Conservation (phyloP, 2,329 filamentous ascomycete species). For the Penicillium frequentans region DNA sequence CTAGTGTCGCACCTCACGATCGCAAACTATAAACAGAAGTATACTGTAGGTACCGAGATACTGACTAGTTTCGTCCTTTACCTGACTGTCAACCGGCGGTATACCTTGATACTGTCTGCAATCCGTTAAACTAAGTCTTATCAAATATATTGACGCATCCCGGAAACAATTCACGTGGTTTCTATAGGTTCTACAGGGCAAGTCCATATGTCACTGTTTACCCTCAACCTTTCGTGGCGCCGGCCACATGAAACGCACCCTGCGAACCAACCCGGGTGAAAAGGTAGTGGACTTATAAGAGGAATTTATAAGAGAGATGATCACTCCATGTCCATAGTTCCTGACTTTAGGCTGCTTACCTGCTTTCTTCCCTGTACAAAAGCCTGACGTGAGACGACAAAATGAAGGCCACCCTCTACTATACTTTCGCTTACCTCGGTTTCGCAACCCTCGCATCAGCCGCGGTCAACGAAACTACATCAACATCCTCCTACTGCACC, state of each 20-base stretch:
- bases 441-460: background rate
- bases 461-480: background rate
- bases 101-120: background rate
- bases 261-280: background rate
- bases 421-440: background rate
- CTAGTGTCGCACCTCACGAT: background rate
- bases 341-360: no score
- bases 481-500: background rate
- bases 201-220: background rate
- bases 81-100: background rate
- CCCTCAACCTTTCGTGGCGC: background rate
- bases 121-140: background rate
- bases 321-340: background rate
- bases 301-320: background rate
- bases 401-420: background rate
- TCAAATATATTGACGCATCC: background rate
- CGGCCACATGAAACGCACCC: background rate
- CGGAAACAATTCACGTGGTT: background rate
- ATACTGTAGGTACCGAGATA: no score
- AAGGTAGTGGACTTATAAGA: background rate
- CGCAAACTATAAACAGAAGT: background rate
- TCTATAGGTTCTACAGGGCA: background rate
- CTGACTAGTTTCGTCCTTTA: no score
- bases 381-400: background rate
- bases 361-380: no score